Base-by-base conservation (phyloP, 768 basidiomycete genomes). In the Russula sp. region DNA sequence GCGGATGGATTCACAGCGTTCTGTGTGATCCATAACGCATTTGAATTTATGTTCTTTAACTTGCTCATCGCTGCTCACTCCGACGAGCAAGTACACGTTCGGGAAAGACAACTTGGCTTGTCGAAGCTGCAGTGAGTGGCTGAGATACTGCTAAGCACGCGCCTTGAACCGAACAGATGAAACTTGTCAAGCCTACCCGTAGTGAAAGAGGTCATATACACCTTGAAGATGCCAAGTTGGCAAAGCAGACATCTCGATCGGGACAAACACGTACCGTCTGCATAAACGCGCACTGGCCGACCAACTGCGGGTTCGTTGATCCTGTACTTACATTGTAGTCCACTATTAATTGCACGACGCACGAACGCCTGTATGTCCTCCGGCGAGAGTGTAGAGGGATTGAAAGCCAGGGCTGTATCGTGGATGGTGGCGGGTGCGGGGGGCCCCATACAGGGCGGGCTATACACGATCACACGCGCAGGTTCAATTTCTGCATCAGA, bases 151-250 rank as follows among this genome's bases (percentile, higher is more conserved):
- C 58, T 63, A 54, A 51, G 44, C 50, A 60, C 56, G 10, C 60
- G 42, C 8, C 62, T 38, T 52, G 14, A 40, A 8, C 57, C 42
- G 32, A 20, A 58, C 16, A 48, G 36, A 52, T 55, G n/a, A 61
- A 40, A 57, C 48, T 50, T 6, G 36, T 74, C 83, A 68, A 5
- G 38, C 66, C 49, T 74, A 93, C 92, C 92, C 92, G 75, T 93
- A 98, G 75, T 98, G 96, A 77, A 98, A 96, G 58, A 99, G 82
- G 76, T 99, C 97, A 72, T 98, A 99, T 13, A 98, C 96, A 16
- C 90, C 90, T 92, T 71, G 62, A 59, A 72, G 50, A 46, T 22
- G 9, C 28, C 26, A 38, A 36, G 32, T 48, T 32, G 18, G 46
- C 55, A 32, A 16, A 54, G 20, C 34, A 26, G 44, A 24, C 30